A percentile compares a stretch with the other conserved stretches of the same genome.
These are phyloP conservation scores for Metroxylon sagu DNA, from an alignment of 176 grass and related monocot species.

Conservation along the genomic window DNA sequence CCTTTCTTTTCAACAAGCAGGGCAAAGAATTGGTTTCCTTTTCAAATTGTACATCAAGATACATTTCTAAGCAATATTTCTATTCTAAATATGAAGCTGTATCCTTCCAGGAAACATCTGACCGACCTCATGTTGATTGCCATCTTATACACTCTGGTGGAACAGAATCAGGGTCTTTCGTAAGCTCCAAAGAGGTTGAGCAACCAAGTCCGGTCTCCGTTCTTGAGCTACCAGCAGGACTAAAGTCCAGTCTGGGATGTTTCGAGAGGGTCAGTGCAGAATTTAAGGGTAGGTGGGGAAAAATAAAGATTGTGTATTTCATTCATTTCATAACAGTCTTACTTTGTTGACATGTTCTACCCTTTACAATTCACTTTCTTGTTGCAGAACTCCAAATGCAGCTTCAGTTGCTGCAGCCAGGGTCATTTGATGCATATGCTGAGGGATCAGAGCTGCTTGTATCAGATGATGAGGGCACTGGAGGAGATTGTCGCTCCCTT, in stretches of 20 bases:
- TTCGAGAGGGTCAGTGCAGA: conserved; percentile 26
- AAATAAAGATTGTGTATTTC: background rate
- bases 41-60: no score
- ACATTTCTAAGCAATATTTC: background rate
- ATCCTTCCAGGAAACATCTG: conserved; percentile 24
- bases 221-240: conserved; percentile 42
- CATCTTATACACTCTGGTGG: conserved; percentile 22
- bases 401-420: conserved; percentile 1
- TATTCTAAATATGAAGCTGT: background rate
- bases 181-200: conserved; percentile 33
- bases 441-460: conserved; percentile 34
- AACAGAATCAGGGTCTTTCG: conserved; percentile 7
- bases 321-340: no score
- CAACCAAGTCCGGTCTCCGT: conserved; percentile 59
- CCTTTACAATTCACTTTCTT: conserved; percentile 15
- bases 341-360: conserved; percentile 2
- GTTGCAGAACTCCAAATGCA: conserved; percentile 12
- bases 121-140: conserved; percentile 10
- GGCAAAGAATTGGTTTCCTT: no score
- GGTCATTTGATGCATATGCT: background rate
- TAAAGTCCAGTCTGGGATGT: conserved; percentile 31
- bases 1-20: no score
- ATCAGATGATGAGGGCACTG: conserved; percentile 30
- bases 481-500: conserved; percentile 17
- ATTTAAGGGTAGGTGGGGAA: conserved; percentile 37